Conservation (phyloP, 2,329 filamentous ascomycete species). For the Ceratocystis destructans region DNA sequence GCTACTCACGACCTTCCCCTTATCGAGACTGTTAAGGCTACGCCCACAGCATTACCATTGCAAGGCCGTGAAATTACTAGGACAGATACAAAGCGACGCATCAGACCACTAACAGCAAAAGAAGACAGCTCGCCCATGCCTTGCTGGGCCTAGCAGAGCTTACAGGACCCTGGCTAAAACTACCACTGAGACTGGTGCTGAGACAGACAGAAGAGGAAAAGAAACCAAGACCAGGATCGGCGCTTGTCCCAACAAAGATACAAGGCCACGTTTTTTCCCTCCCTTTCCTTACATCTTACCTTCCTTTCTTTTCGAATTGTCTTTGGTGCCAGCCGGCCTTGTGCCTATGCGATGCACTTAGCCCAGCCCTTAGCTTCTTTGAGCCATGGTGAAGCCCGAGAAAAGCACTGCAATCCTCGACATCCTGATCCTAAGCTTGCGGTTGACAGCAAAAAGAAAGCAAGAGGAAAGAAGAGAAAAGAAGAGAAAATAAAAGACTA, state of each 20-base stretch:
- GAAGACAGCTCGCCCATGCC: background rate
- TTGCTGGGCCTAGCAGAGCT: background rate
- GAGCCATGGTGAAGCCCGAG: background rate
- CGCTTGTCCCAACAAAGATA: constrained; percentile 1
- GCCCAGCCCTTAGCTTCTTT: background rate
- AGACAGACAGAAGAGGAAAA: background rate
- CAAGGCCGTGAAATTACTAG: background rate
- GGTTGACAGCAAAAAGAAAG: background rate
- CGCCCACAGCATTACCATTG: background rate
- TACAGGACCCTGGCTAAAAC: constrained; percentile 7
- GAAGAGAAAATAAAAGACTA: background rate
- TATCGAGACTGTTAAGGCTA: background rate
- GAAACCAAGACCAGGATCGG: background rate
- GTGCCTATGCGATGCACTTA: background rate
- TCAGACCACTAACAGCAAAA: background rate
- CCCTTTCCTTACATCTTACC: background rate
- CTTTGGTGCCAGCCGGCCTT: background rate
- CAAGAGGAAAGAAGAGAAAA: too few species aligned
- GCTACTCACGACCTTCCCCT: background rate
- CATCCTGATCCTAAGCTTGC: background rate
- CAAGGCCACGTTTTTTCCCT: background rate
- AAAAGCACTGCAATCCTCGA: background rate
- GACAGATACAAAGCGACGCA: background rate
- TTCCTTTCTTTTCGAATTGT: background rate
- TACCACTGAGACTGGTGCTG: background rate